Percentiles rank a stretch among this genome's conserved stretches.
Evolutionary conservation across 1,139 yeast genomes (phyloP).

Genomic region (Blastobotrys malaysiensis): DNA sequence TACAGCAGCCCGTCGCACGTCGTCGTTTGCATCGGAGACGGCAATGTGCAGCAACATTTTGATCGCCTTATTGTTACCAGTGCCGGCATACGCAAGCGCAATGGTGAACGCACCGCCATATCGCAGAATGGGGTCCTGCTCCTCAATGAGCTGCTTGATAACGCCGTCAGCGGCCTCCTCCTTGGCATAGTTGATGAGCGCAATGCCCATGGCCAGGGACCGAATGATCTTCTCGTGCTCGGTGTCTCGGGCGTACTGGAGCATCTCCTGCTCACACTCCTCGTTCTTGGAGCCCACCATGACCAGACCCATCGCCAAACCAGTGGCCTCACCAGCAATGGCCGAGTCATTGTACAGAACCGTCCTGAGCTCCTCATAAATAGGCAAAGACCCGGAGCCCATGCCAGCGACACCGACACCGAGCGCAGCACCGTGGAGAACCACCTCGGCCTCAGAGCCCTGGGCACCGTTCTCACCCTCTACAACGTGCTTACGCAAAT

Average conservation of each 20-base stretch:
- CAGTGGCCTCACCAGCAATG: conserved; percentile 94
- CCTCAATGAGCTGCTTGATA: conserved; percentile 61
- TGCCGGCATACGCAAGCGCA: conserved; percentile 95
- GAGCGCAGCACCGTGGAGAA: conserved; percentile 91
- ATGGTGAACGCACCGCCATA: conserved; percentile 95
- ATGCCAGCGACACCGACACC: conserved; percentile 97
- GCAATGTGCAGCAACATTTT: conserved; percentile 85
- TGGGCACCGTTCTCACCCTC: conserved; percentile 52
- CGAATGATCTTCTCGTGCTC: conserved; percentile 94
- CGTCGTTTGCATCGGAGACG: conserved; percentile 94
- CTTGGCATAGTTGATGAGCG: conserved; percentile 78
- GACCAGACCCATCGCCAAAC: conserved; percentile 91
- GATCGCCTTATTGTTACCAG: conserved; percentile 85
- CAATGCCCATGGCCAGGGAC: conserved; percentile 85
- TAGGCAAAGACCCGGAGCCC: conserved; percentile 73
- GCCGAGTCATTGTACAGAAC: conserved; percentile 90
- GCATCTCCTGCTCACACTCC: conserved; percentile 72
- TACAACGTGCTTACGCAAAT: conserved; percentile 66
- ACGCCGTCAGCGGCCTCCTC: conserved; percentile 76
- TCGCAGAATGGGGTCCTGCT: conserved; percentile 80
- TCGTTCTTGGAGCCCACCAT: conserved; percentile 91
- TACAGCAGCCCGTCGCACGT: conserved; percentile 95
- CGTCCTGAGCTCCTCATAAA: conserved; percentile 79
- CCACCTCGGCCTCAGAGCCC: conserved; percentile 73
- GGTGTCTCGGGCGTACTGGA: conserved; percentile 89